Evolutionary conservation across 371 early-diverging fungal genomes (phyloP).

Genomic region (Mortierella sp.): DNA sequence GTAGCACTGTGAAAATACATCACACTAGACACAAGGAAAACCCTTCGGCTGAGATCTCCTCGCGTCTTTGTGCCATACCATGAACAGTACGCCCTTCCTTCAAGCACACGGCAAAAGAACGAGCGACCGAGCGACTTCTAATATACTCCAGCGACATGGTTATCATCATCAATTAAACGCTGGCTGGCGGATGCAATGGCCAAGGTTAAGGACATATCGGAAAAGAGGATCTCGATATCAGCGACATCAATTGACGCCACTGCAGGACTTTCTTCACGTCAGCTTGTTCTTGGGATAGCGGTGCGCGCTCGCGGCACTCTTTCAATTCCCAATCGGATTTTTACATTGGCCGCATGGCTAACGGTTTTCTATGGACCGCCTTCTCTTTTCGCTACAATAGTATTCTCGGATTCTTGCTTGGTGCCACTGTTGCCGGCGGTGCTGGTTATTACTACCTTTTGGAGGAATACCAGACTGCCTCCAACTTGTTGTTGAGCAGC

Average conservation of each 20-base stretch:
- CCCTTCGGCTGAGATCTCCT: background rate
- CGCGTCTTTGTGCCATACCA: background rate
- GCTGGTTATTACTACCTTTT: slow-evolving; percentile 85
- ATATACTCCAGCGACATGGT: background rate
- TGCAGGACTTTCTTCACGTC: background rate
- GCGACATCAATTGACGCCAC: background rate
- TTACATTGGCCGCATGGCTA: background rate
- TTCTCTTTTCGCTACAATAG: slow-evolving; percentile 49
- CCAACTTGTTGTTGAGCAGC: slow-evolving; percentile 76
- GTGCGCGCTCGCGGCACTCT: background rate
- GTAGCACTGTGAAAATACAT: background rate
- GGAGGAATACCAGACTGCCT: slow-evolving; percentile 85
- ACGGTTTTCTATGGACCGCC: background rate
- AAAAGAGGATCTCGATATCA: no score
- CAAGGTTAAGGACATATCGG: background rate
- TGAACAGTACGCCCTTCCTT: background rate
- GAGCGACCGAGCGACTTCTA: background rate
- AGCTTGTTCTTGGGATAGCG: background rate
- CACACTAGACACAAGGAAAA: background rate
- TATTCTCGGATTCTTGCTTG: slow-evolving; percentile 85
- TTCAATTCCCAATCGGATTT: background rate
- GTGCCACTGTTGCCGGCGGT: slow-evolving; percentile 82
- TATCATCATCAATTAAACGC: background rate
- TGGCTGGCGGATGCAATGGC: background rate
- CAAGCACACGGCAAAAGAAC: background rate